These are phyloP conservation scores for Pisolithus microcarpus DNA, from an alignment of 768 basidiomycete genomes.

Conservation along the genomic window DNA sequence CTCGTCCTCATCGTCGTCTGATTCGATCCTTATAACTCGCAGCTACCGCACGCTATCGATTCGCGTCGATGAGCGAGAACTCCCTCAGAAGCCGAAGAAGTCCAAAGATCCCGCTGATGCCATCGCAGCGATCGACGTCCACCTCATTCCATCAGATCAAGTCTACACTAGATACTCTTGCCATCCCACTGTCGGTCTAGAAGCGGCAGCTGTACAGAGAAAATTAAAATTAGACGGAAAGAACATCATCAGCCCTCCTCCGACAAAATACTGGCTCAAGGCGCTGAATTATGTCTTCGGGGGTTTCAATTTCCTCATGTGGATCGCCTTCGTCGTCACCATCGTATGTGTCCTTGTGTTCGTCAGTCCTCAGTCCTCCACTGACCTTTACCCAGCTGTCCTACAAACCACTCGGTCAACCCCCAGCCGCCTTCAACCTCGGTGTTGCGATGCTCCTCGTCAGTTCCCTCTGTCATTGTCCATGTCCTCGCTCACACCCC, in stretches of 20 bases:
- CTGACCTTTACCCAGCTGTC: conserved; percentile 35
- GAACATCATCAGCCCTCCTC: conserved; percentile 45
- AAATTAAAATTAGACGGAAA: conserved; percentile 31
- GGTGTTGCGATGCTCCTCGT: conserved; percentile 47
- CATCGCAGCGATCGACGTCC: conserved; percentile 43
- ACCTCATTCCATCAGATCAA: conserved; percentile 35
- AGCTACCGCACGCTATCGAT: conserved; percentile 43
- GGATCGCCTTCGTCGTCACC: conserved; percentile 46
- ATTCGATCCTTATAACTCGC: not conserved
- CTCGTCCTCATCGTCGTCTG: not conserved
- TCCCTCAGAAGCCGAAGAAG: conserved; percentile 11
- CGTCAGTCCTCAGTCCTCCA: not conserved
- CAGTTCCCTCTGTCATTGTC: conserved; percentile 16
- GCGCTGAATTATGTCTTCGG: conserved; percentile 47
- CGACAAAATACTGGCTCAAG: conserved; percentile 43
- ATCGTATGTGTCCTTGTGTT: conserved; percentile 23
- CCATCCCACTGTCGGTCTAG: conserved; percentile 40
- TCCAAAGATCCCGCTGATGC: conserved; percentile 30
- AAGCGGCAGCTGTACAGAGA: conserved; percentile 36
- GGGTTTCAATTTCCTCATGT: conserved; percentile 52
- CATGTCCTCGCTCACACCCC: not conserved
- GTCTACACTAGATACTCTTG: conserved; percentile 39
- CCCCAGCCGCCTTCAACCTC: conserved; percentile 39
- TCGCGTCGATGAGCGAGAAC: conserved; percentile 29
- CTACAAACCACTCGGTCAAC: conserved; percentile 42